phyloP scores from a whole-genome alignment of 352 stramenopile species.

The Phytophthora capsici region DNA sequence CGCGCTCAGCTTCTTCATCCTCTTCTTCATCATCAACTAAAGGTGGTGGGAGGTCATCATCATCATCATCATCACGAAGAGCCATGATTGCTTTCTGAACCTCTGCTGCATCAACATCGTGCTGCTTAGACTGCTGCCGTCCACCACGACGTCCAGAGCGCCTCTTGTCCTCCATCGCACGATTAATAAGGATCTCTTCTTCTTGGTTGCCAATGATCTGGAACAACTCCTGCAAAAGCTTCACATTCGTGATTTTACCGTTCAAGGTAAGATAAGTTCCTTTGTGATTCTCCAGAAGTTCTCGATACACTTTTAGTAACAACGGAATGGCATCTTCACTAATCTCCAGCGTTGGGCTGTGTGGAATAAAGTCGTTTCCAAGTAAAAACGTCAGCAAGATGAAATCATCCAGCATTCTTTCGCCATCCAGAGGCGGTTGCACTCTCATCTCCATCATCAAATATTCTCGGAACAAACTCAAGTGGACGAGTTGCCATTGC shows the following conservation, averaged over 20 bases:
- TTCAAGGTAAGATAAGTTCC: conserved; percentile 93
- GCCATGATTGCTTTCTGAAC: conserved; percentile 58
- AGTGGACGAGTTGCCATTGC: conserved; percentile 97
- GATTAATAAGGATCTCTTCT: conserved; percentile 93
- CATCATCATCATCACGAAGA: conserved; percentile 51
- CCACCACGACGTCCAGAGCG: conserved; percentile 41
- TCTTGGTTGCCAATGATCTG: conserved; percentile 93
- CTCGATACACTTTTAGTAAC: conserved; percentile 92
- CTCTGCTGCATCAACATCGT: conserved; percentile 54
- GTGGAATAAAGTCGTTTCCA: conserved; percentile 99
- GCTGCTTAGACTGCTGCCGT: conserved; percentile 36
- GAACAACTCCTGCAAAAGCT: conserved; percentile 93
- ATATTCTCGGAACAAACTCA: conserved; percentile 98
- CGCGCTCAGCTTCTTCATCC: conserved; percentile 59
- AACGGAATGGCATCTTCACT: conserved; percentile 97
- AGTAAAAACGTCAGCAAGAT: conserved; percentile 99
- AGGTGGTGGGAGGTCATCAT: conserved; percentile 41
- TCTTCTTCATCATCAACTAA: conserved; percentile 51
- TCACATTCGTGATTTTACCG: conserved; percentile 91
- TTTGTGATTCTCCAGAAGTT: conserved; percentile 83
- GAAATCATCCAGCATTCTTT: conserved; percentile 99
- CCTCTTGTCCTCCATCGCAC: conserved; percentile 62
- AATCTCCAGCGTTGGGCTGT: conserved; percentile 99
- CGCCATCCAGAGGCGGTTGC: conserved; percentile 61
- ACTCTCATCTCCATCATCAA: conserved; percentile 96